Percentiles rank a stretch among this genome's conserved stretches.
phyloP scores from a whole-genome alignment of 345 rosid genomes.

The Camelina sativa region DNA sequence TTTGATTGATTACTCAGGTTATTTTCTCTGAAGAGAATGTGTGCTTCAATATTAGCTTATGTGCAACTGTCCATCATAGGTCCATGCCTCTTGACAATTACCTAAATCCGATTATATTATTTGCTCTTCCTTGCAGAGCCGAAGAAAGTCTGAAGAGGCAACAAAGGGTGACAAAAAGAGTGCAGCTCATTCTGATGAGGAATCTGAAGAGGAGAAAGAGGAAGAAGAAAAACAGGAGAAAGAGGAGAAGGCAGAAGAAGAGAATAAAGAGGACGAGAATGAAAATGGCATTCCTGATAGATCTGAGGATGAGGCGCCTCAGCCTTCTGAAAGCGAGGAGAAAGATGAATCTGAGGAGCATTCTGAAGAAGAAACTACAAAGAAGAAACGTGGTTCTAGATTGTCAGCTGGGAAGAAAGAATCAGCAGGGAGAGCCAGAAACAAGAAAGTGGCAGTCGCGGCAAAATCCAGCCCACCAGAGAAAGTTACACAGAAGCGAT shows the following conservation, averaged over 20 bases:
- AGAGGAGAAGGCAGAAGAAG: constrained; percentile 58
- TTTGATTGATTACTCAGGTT: constrained; percentile 6
- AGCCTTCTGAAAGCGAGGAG: constrained; percentile 80
- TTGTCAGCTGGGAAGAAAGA: constrained; percentile 53
- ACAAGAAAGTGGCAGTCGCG: constrained; percentile 51
- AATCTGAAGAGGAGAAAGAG: constrained; percentile 52
- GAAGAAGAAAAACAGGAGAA: constrained; percentile 30
- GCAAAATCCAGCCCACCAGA: constrained; percentile 58
- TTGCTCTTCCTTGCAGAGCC: constrained; percentile 53
- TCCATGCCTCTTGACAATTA: constrained; percentile 5
- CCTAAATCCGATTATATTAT: constrained; percentile 13
- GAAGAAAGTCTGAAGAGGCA: constrained; percentile 55
- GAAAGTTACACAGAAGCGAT: constrained; percentile 56
- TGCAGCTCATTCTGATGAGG: constrained; percentile 58
- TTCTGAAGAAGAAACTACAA: constrained; percentile 71
- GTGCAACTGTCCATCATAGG: constrained; percentile 9
- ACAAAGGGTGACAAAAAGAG: constrained; percentile 48
- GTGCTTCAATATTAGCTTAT: neutral
- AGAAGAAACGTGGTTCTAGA: constrained; percentile 58
- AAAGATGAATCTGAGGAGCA: constrained; percentile 54
- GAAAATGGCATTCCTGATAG: constrained; percentile 57
- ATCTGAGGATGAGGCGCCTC: constrained; percentile 49
- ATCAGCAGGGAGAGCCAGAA: constrained; percentile 62
- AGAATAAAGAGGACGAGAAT: constrained; percentile 54
- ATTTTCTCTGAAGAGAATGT: neutral